Evolutionary conservation across 345 rosid species (phyloP), one percentile per base, ranked within the genome.

Genomic region (Eutrema japonicum): DNA sequence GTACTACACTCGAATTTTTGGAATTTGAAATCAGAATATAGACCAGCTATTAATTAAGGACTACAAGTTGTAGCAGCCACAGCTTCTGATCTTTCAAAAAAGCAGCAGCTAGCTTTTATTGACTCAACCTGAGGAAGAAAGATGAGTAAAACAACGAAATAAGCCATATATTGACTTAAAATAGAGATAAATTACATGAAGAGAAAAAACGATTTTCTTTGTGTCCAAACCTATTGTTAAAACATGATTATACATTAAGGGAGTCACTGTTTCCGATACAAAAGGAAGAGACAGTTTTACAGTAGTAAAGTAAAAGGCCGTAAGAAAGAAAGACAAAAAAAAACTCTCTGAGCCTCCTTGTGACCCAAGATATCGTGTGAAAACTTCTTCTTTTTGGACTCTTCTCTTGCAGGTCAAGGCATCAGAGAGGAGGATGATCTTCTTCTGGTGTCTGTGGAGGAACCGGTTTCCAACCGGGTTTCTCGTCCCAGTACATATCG

Each of bases 401-500:
- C 46, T 18, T 54, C 59, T 40, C 46, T 60, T 50, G 35, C 3
- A 4, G 7, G 12, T 42, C 10, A 45, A 8, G 66, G 67, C 33
- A 64, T 88, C 83, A 86, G 78, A 83, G 83, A 18, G 77, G 95
- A 47, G 93, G 99, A 76, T 84, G 96, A 79, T 95, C 99, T 10
- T 88, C 96, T 42, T 76, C 83, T 2, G 87, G 64, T 14, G 87
- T 83, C 76, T 83, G 87, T 16, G 97, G 97, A 22, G 97, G 97
- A 53, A 78, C 56, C 3, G 99, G 90, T 78, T 92, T 92, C 97
- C 99, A 95, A 51, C 67, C 83, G 0, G 99, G 93, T 82, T 92
- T 92, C 87, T 92, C 92, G 12, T 95, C 99, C 99, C 99, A 95
- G 68, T 87, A 92, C 91, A 88, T 92, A 76, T 92, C 96, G 40